A percentile compares a stretch with the other conserved stretches of the same genome.
These are phyloP conservation scores for Hypoxylon sp. DNA, from an alignment of 2,329 filamentous ascomycete species.

Conservation along the genomic window DNA sequence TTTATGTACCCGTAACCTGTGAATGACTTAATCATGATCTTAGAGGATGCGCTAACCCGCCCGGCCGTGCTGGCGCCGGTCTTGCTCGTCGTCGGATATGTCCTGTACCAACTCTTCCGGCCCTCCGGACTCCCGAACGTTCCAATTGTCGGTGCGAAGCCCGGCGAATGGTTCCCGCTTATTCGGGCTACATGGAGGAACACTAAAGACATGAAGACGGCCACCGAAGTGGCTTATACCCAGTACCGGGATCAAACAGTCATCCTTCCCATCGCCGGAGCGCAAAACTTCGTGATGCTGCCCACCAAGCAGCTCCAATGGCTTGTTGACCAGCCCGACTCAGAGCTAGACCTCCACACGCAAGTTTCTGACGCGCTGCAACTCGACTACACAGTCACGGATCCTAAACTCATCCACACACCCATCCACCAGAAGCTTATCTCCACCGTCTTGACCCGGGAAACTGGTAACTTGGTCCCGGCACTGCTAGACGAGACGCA, in stretches of 20 bases:
- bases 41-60: conserved; percentile 39
- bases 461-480: conserved; percentile 52
- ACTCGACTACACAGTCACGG: conserved; percentile 47
- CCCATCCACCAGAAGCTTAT: conserved; percentile 50
- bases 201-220: conserved; percentile 48
- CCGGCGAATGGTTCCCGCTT: conserved; percentile 54
- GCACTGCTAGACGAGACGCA: conserved; percentile 50
- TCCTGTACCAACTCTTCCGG: conserved; percentile 49
- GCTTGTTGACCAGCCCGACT: conserved; percentile 52
- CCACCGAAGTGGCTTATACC: conserved; percentile 45
- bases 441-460: conserved; percentile 48
- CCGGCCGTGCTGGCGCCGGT: conserved; percentile 47
- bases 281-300: conserved; percentile 46
- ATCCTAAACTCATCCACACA: conserved; percentile 44
- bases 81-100: conserved; percentile 43
- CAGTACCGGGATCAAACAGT: conserved; percentile 47
- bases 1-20: neutral
- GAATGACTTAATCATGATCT: conserved; percentile 2
- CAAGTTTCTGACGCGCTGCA: conserved; percentile 46
- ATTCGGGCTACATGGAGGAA: conserved; percentile 52
- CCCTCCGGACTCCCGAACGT: conserved; percentile 48
- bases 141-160: conserved; percentile 50
- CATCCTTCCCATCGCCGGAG: conserved; percentile 47
- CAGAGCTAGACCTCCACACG: conserved; percentile 45
- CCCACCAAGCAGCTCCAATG: conserved; percentile 51